Base-by-base conservation (phyloP, 1,284 basidiomycete species). In the Paramarasmius palmivorus region DNA sequence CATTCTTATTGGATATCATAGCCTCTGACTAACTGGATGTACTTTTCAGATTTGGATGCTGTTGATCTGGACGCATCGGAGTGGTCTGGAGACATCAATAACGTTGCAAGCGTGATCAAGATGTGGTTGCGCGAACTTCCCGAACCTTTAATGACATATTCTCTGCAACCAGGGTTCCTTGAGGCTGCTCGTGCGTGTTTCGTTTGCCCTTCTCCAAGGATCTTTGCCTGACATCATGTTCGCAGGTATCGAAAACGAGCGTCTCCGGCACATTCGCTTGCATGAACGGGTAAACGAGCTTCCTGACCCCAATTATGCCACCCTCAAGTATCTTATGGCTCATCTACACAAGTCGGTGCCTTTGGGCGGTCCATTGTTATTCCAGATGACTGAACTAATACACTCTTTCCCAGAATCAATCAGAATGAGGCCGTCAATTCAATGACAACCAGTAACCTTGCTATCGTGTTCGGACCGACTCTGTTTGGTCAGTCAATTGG, bases 201-300 rank as follows among this genome's bases (percentile, higher is more conserved):
- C n/a, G n/a, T n/a, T 46, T 29, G 8, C 53, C 45, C 23, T 35
- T 53, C 55, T 53, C 46, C 20, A n/a, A 12, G 1, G 17, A 17
- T 6, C 17, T 36, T 49, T 22, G 46, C 29, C 14, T 50, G 19
- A 32, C 22, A 55, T 35, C 50, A 61, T 15, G 59, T 57, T 46
- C 36, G 48, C 66, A 95, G 94, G 89, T 66, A 92, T 94, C 61
- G 95, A 98, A 50, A 95, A 96, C 64, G 93, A 96, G 62, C 83
- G 95, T 51, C 73, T 98, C 60, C 83, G 95, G 58, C 95, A 98
- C 65, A 98, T 98, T 60, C 83, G 95, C 48, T 74, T 99, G 55
- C 96, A 99, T 65, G 96, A 99, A 68, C 86, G 92, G 50, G 95
- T 99, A 47, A 99, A 99, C 66, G 95, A 98, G 62, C 78, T 99